These are phyloP conservation scores for Paramarasmius palmivorus DNA, from an alignment of 1,284 basidiomycete genomes.

Conservation along the genomic window DNA sequence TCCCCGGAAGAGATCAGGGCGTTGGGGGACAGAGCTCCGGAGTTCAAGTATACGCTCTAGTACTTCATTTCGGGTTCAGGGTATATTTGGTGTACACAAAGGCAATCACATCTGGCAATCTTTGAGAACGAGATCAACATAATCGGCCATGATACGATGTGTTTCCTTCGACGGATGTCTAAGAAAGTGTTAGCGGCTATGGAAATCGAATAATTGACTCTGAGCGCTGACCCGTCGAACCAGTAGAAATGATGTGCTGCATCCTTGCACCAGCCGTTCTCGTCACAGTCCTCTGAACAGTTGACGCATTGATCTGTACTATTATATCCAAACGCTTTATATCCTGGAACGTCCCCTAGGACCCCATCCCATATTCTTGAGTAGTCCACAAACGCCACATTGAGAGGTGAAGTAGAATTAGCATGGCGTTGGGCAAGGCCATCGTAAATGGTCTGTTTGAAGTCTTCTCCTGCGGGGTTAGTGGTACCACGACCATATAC, in stretches of 20 bases:
- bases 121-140: constrained; percentile 32
- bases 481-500: constrained; percentile 33
- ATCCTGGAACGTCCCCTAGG: constrained; percentile 30
- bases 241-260: constrained; percentile 44
- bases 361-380: constrained; percentile 38
- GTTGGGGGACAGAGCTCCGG: constrained; percentile 64
- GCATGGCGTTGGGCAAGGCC: constrained; percentile 26
- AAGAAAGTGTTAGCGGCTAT: not conserved
- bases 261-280: constrained; percentile 27
- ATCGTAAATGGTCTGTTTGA: constrained; percentile 33
- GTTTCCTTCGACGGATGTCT: constrained; percentile 43
- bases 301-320: constrained; percentile 27
- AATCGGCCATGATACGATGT: constrained; percentile 44
- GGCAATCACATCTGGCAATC: constrained; percentile 4
- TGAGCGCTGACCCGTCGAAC: constrained; percentile 33
- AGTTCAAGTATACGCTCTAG: constrained; percentile 61
- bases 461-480: constrained; percentile 31
- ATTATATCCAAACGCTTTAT: constrained; percentile 37
- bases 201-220: not conserved
- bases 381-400: constrained; percentile 37
- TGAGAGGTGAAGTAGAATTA: constrained; percentile 20
- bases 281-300: constrained; percentile 13
- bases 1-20: constrained; percentile 42
- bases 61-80: not conserved
- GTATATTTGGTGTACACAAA: too few species aligned